Percentiles rank a stretch among this genome's conserved stretches.
Conservation (phyloP, 1,139 yeast species). For the Saccharomyces hybrid region DNA sequence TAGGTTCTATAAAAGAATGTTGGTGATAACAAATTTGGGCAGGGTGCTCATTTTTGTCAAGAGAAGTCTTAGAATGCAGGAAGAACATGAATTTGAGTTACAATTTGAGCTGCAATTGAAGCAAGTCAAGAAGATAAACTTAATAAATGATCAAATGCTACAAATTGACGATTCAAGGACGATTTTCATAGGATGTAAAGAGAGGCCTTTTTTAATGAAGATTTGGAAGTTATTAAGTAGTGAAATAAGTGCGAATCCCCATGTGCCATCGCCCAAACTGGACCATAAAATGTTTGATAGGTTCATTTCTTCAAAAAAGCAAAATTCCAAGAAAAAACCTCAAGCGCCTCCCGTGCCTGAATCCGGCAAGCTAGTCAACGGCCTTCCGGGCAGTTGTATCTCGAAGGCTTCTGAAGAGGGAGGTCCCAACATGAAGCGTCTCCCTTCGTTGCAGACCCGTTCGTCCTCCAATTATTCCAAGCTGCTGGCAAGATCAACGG, state of each 20-base stretch:
- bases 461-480: not conserved
- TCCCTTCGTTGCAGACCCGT: not conserved
- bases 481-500: not conserved
- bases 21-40: not conserved
- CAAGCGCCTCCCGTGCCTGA: slow-evolving; percentile 24
- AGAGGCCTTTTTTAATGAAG: not conserved
- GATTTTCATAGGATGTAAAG: not conserved
- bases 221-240: not conserved
- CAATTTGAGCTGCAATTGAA: not conserved
- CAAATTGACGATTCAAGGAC: not conserved
- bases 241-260: slow-evolving; percentile 9
- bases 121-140: not conserved
- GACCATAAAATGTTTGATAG: slow-evolving; percentile 28
- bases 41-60: not conserved
- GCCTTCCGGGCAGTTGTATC: slow-evolving; percentile 27
- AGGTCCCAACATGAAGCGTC: not conserved
- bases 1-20: not conserved
- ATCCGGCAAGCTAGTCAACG: slow-evolving; percentile 29
- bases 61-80: not conserved
- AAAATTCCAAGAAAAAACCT: slow-evolving; percentile 23
- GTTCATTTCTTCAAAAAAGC: slow-evolving; percentile 16
- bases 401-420: slow-evolving; percentile 11
- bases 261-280: slow-evolving; percentile 4
- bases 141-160: not conserved
- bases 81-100: not conserved